Conservation (phyloP, 148 eudicot species). For the Polygonum maritimum region DNA sequence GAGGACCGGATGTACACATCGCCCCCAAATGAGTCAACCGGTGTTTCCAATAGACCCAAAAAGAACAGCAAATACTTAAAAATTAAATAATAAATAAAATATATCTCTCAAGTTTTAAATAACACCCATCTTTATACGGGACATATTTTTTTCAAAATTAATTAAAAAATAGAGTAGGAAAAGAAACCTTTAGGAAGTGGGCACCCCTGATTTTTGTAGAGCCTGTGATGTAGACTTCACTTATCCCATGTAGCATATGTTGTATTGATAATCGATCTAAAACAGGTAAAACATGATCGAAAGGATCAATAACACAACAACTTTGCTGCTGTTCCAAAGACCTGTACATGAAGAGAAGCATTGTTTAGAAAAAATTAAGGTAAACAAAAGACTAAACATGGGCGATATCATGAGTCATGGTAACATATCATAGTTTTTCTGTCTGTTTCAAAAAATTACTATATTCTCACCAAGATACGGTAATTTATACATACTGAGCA, state of each 20-base stretch:
- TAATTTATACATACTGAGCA: background rate
- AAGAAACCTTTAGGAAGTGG: conserved; percentile 63
- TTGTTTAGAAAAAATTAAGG: background rate
- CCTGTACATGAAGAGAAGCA: conserved; percentile 34
- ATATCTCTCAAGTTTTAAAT: background rate
- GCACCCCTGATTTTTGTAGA: conserved; percentile 58
- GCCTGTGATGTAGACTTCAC: conserved; percentile 37
- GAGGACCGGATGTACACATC: too few species aligned
- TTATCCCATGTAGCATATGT: conserved; percentile 58
- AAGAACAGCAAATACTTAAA: too few species aligned
- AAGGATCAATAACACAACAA: conserved; percentile 75
- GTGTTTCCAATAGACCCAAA: too few species aligned
- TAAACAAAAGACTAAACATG: background rate
- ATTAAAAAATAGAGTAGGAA: background rate
- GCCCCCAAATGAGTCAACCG: too few species aligned
- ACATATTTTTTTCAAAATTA: background rate
- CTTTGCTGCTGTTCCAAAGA: conserved; percentile 31
- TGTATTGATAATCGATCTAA: conserved; percentile 76
- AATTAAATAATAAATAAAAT: too few species aligned
- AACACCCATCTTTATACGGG: background rate
- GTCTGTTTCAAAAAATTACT: background rate
- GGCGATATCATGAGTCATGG: background rate
- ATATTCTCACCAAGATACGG: background rate
- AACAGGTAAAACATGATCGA: conserved; percentile 59
- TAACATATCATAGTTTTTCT: background rate